Base-by-base conservation (phyloP, 139 green algal genomes). In the Chlorella sorokiniana region DNA sequence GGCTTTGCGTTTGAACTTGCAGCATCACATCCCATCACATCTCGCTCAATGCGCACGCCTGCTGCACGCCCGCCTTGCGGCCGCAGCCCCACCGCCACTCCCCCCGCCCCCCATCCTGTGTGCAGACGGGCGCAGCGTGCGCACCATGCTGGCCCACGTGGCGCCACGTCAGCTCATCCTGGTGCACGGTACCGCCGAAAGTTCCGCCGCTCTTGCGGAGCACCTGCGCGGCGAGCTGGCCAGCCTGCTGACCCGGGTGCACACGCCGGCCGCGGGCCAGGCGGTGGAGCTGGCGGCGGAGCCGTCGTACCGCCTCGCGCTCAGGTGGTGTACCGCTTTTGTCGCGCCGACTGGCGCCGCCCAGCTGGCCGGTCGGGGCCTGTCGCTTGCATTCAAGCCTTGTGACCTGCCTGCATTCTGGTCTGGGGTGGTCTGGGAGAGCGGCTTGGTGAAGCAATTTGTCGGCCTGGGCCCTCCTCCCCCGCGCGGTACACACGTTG, bases 101-200 rank as follows among this genome's bases (percentile, higher is more conserved):
- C 25, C 0, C n/a, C 4, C 27, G 76, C n/a, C n/a, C n/a, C n/a
- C n/a, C n/a, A n/a, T n/a, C n/a, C n/a, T n/a, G n/a, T n/a, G n/a
- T n/a, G n/a, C 85, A 38, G 92, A 96, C 79, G 89, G 79, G 22
- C 84, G 81, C 51, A 91, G 86, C 82, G 67, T 94, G 70, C 83
- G 83, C 37, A 92, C 88, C 59, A 91, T 93, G 42, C 78, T 96
- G 38, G 61, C 56, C 2, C 84, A 94, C 18, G 84, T 94, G 31
- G 91, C 90, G 18, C 93, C 93, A 0, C 87, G 91, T 18, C 69
- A 84, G 42, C 79, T 90, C 67, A 83, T 92, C 41, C 78, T 95
- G 25, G 82, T 94, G 64, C 85, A 86, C 62, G 91, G 88, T 51
- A 77, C 42, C 18, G 33, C 59, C 41, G 76, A 86, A 42, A 87